Conservation (phyloP, 2,329 filamentous ascomycete species). For the Xylariaceae sp. region DNA sequence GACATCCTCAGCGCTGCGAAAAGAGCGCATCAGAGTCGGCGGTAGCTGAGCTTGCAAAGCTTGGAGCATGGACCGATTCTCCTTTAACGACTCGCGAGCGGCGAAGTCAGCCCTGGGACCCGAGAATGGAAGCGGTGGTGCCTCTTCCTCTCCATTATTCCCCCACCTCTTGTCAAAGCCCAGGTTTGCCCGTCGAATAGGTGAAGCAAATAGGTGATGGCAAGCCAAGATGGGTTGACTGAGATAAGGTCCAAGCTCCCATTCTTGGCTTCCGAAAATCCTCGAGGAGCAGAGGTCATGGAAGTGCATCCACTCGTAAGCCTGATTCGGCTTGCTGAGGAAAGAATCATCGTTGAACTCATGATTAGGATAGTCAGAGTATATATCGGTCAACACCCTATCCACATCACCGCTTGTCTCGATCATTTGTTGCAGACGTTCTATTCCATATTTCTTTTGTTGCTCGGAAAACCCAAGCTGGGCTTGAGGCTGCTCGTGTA, state of each 20-base stretch:
- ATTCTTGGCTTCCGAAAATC: constrained; percentile 81
- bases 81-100: constrained; percentile 75
- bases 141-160: constrained; percentile 42
- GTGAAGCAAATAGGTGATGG: constrained; percentile 83
- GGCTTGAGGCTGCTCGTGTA: constrained; percentile 51
- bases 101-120: constrained; percentile 78
- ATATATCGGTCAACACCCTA: constrained; percentile 77
- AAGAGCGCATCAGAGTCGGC: constrained; percentile 68
- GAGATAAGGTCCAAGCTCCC: constrained; percentile 86
- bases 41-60: constrained; percentile 69
- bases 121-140: constrained; percentile 67
- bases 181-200: constrained; percentile 46
- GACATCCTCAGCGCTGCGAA: constrained; percentile 74
- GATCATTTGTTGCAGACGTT: constrained; percentile 69
- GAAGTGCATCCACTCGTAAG: constrained; percentile 95
- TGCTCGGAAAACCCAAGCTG: constrained; percentile 70
- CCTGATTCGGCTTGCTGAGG: constrained; percentile 72
- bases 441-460: constrained; percentile 67
- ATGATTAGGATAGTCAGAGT: constrained; percentile 78
- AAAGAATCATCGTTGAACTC: constrained; percentile 91
- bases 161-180: constrained; percentile 45
- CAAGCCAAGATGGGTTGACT: constrained; percentile 84
- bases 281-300: constrained; percentile 78
- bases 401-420: constrained; percentile 76
- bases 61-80: constrained; percentile 70